Evolutionary conservation across 1,139 yeast genomes (phyloP).

Genomic region (Saccharomycopsis phalli): DNA sequence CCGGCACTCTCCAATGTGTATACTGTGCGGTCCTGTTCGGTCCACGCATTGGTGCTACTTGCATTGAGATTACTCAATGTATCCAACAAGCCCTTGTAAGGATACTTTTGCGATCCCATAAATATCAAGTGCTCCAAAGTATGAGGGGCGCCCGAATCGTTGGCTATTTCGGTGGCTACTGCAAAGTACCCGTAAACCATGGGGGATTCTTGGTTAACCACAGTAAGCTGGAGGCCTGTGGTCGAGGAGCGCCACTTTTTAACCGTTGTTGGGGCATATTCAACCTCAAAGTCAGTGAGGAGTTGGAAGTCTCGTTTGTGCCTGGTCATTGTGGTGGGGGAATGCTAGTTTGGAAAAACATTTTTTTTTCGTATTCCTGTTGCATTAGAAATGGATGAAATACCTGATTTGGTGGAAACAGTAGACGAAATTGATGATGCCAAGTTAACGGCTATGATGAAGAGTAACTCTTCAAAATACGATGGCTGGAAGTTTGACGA

Average conservation of each 20-base stretch:
- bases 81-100: slow-evolving; percentile 87
- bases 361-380: not conserved
- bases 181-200: slow-evolving; percentile 90
- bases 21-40: slow-evolving; percentile 92
- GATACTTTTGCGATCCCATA: slow-evolving; percentile 87
- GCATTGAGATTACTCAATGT: slow-evolving; percentile 77
- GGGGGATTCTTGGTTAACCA: slow-evolving; percentile 77
- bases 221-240: slow-evolving; percentile 76
- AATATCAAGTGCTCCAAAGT: slow-evolving; percentile 90
- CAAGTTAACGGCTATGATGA: not conserved
- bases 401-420: slow-evolving; percentile 18
- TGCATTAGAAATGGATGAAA: slow-evolving; percentile 13
- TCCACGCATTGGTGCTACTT: slow-evolving; percentile 95
- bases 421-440: slow-evolving; percentile 12
- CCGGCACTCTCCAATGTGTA: slow-evolving; percentile 91
- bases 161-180: slow-evolving; percentile 82
- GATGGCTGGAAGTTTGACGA: not conserved
- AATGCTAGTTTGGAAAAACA: not conserved
- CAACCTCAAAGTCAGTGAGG: slow-evolving; percentile 46
- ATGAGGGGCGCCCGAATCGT: slow-evolving; percentile 92
- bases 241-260: slow-evolving; percentile 65
- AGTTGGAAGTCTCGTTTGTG: slow-evolving; percentile 29
- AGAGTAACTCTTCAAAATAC: not conserved
- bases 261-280: slow-evolving; percentile 54
- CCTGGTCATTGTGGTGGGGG: slow-evolving; percentile 2